These are phyloP conservation scores for Ophiostoma montium DNA, from an alignment of 2,329 filamentous ascomycete species.

Conservation along the genomic window DNA sequence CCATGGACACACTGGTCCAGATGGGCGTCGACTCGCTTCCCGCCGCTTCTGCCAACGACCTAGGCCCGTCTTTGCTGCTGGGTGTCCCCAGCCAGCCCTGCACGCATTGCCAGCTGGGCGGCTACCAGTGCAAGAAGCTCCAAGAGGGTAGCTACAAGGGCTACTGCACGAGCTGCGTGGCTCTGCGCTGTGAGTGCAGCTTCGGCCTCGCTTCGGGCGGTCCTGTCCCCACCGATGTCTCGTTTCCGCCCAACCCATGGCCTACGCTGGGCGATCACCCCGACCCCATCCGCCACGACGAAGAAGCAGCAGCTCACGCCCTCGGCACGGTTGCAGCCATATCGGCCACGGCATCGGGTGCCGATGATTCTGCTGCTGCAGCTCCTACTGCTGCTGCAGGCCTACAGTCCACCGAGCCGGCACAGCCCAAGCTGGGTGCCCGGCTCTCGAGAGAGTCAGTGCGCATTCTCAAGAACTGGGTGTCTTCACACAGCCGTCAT, in stretches of 20 bases:
- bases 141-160: conserved; percentile 44
- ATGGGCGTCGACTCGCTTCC: conserved; percentile 6
- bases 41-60: conserved; percentile 19
- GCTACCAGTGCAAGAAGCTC: conserved; percentile 47
- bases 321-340: background rate
- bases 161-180: conserved; percentile 49
- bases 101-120: conserved; percentile 33
- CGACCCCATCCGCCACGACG: conserved; percentile 26
- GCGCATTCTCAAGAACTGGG: conserved; percentile 71
- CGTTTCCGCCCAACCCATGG: conserved; percentile 32
- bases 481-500: conserved; percentile 63
- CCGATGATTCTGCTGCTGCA: no score
- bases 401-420: conserved; percentile 14
- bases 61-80: conserved; percentile 19
- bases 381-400: conserved; percentile 12
- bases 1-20: background rate
- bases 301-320: conserved; percentile 9
- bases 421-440: conserved; percentile 49
- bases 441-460: conserved; percentile 71
- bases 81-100: conserved; percentile 35
- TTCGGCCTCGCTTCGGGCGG: conserved; percentile 27
- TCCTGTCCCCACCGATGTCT: conserved; percentile 21
- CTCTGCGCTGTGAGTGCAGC: conserved; percentile 43
- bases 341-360: background rate
- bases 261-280: conserved; percentile 30